These are phyloP conservation scores for Dillenia turbinata DNA, from an alignment of 164 flowering plant species.

Conservation along the genomic window DNA sequence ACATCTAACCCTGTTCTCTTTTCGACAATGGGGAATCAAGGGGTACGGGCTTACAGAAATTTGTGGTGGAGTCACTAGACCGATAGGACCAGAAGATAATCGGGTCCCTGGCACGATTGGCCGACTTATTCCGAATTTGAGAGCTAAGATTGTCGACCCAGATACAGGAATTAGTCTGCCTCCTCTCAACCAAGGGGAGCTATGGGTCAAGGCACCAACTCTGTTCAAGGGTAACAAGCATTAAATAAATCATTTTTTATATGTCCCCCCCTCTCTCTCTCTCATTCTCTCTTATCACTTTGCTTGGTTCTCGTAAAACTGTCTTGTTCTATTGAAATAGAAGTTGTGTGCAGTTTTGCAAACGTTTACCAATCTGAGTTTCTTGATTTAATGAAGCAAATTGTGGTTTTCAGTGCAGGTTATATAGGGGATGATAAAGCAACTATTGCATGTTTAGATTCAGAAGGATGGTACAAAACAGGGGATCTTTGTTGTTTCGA, in stretches of 20 bases:
- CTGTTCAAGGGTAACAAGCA: slow-evolving; percentile 22
- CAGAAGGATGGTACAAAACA: slow-evolving; percentile 22
- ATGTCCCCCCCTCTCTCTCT: too few species aligned
- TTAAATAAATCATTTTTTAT: too few species aligned
- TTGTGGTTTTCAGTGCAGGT: slow-evolving; percentile 4
- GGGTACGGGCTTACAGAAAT: slow-evolving; percentile 36
- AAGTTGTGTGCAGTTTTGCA: too few species aligned
- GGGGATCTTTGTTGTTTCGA: slow-evolving; percentile 24
- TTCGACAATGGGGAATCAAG: not conserved
- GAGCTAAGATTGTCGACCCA: slow-evolving; percentile 27
- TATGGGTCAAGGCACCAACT: slow-evolving; percentile 26
- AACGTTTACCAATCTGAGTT: too few species aligned
- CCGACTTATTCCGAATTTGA: slow-evolving; percentile 6
- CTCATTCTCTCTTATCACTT: not conserved
- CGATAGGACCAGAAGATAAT: slow-evolving; percentile 7
- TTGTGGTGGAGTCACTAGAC: slow-evolving; percentile 13
- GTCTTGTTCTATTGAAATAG: not conserved
- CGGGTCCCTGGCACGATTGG: slow-evolving; percentile 12
- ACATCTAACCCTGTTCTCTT: too few species aligned
- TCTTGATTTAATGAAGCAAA: too few species aligned
- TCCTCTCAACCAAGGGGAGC: slow-evolving; percentile 23
- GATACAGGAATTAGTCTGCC: slow-evolving; percentile 13
- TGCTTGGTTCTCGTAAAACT: too few species aligned
- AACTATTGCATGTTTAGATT: slow-evolving; percentile 7
- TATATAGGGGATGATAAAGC: slow-evolving; percentile 17